A percentile compares a stretch with the other conserved stretches of the same genome.
Evolutionary conservation across 139 green algal genomes (phyloP).

Genomic region (Volvox africanus): DNA sequence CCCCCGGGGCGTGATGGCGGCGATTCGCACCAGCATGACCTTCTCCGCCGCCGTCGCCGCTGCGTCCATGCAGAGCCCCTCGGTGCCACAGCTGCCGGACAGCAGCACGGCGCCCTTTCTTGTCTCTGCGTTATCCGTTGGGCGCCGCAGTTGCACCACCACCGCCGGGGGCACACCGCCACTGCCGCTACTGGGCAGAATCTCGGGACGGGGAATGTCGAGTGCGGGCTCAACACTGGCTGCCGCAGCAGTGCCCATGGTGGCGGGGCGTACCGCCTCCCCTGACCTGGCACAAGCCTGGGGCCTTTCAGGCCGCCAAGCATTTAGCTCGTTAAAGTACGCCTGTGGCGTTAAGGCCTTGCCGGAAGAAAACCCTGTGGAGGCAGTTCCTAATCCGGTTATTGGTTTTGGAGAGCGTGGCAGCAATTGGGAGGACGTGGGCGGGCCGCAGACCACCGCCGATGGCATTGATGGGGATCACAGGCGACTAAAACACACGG

Average conservation of each 20-base stretch:
- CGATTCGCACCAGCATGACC: constrained; percentile 18
- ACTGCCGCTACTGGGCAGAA: background rate
- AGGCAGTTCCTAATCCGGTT: too few relatives aligned
- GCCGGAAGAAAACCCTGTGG: background rate
- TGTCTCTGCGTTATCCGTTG: background rate
- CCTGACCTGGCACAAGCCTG: background rate
- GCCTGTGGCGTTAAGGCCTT: background rate
- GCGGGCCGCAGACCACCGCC: too few relatives aligned
- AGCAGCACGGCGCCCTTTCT: background rate
- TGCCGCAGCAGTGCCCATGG: background rate
- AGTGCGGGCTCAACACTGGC: background rate
- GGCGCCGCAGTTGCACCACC: background rate
- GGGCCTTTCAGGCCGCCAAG: background rate
- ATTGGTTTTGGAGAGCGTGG: too few relatives aligned
- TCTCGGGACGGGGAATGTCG: background rate
- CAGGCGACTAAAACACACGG: too few relatives aligned
- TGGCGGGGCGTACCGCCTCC: background rate
- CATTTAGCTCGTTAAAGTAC: too few relatives aligned
- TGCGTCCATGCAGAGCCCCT: background rate
- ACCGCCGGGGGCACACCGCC: background rate
- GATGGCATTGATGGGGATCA: too few relatives aligned
- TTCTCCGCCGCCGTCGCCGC: constrained; percentile 9
- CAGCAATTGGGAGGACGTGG: too few relatives aligned
- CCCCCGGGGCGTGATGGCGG: background rate
- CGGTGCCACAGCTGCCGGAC: background rate